These are phyloP conservation scores for Sergeia podlipaevii DNA, from an alignment of 208 protist species.

Conservation along the genomic window DNA sequence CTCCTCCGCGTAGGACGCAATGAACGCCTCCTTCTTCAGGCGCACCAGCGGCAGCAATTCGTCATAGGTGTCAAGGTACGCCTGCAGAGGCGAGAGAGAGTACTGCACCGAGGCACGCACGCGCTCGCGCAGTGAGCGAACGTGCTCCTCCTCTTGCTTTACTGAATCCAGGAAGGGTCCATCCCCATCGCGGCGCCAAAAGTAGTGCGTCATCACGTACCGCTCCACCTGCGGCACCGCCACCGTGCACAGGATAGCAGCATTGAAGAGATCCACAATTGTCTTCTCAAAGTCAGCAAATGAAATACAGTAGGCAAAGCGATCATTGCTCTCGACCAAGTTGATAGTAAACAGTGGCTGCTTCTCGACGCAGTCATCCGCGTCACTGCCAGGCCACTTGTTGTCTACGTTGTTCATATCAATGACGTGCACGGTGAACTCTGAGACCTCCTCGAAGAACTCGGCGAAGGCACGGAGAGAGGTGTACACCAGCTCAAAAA, in stretches of 20 bases:
- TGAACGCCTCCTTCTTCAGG: constrained; percentile 86
- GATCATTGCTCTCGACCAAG: constrained; percentile 72
- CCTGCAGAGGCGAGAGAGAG: constrained; percentile 81
- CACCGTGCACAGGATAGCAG: constrained; percentile 86
- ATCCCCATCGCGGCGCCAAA: constrained; percentile 89
- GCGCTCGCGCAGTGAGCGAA: constrained; percentile 63
- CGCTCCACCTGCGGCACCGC: constrained; percentile 91
- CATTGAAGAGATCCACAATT: constrained; percentile 87
- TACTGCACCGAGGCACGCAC: constrained; percentile 50
- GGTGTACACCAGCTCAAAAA: constrained; percentile 90
- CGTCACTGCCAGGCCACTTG: constrained; percentile 90
- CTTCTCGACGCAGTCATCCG: constrained; percentile 91
- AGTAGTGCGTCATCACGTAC: constrained; percentile 93
- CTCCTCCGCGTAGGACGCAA: constrained; percentile 74
- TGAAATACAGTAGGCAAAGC: constrained; percentile 88
- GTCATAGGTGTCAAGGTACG: constrained; percentile 89
- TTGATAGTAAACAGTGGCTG: constrained; percentile 92
- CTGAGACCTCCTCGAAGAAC: constrained; percentile 91
- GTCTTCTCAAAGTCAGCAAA: constrained; percentile 81
- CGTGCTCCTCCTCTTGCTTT: constrained; percentile 79
- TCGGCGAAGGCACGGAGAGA: constrained; percentile 81
- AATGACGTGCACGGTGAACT: constrained; percentile 83
- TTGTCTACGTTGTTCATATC: constrained; percentile 90
- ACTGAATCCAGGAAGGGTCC: constrained; percentile 90
- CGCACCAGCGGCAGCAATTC: constrained; percentile 87